phyloP scores from a whole-genome alignment of 805 yeast genomes.

The Ogataea pini region DNA sequence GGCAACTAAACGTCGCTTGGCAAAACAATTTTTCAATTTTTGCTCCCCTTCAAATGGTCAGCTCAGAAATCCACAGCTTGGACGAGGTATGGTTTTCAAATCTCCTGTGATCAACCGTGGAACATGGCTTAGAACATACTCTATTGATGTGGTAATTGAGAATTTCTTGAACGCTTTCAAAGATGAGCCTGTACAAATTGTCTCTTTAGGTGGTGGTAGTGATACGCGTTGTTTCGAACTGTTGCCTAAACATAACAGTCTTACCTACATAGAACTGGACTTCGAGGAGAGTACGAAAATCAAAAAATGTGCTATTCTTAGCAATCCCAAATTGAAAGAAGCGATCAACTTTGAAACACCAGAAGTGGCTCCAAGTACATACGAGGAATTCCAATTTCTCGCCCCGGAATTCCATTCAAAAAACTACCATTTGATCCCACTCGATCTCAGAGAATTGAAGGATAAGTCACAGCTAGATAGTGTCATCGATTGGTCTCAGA shows the following conservation, averaged over 20 bases:
- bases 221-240: constrained; percentile 67
- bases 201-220: constrained; percentile 81
- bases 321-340: constrained; percentile 31
- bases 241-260: constrained; percentile 35
- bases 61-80: neutral
- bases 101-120: constrained; percentile 73
- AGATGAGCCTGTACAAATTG: constrained; percentile 44
- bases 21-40: constrained; percentile 39
- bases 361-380: constrained; percentile 10
- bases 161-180: constrained; percentile 39
- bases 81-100: constrained; percentile 31
- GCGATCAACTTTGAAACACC: constrained; percentile 27
- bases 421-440: constrained; percentile 53
- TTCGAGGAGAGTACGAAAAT: constrained; percentile 53
- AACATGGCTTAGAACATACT: constrained; percentile 58
- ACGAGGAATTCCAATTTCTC: constrained; percentile 27
- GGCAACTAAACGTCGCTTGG: constrained; percentile 39
- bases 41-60: constrained; percentile 11
- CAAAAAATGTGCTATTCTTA: constrained; percentile 51
- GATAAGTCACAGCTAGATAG: constrained; percentile 8
- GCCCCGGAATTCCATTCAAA: constrained; percentile 37
- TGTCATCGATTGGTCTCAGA: constrained; percentile 34
- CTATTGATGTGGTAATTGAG: constrained; percentile 50
- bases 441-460: constrained; percentile 49
- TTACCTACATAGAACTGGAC: constrained; percentile 63